A percentile compares a stretch with the other conserved stretches of the same genome.
Evolutionary conservation across 73 alveolate genomes (phyloP).

Genomic region (Tetrahymena borealis): DNA sequence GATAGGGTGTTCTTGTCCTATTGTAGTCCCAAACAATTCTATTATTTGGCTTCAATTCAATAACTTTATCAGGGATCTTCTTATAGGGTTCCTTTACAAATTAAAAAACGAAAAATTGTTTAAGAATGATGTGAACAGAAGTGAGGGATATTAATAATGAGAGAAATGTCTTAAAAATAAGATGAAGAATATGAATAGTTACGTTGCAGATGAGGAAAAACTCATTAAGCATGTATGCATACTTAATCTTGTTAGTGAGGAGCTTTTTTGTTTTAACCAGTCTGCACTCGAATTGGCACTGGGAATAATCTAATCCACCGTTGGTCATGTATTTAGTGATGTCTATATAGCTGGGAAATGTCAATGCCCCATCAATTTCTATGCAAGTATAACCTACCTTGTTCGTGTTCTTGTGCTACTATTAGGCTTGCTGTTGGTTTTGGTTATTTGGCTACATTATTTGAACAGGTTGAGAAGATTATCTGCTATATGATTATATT

Average conservation of each 20-base stretch:
- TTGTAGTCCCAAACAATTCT: slow-evolving; percentile 1
- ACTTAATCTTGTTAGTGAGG: not conserved
- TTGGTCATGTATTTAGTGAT: not conserved
- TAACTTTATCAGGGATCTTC: not conserved
- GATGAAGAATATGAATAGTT: too few relatives aligned
- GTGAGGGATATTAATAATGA: not conserved
- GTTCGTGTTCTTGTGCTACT: not conserved
- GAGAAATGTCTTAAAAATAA: too few relatives aligned
- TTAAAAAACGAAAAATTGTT: not conserved
- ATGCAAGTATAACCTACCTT: not conserved
- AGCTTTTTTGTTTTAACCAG: not conserved
- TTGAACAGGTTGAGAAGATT: not conserved
- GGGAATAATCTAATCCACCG: not conserved
- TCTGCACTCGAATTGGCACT: not conserved
- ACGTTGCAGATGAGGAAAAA: not conserved
- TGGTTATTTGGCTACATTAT: not conserved
- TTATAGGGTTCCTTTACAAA: not conserved
- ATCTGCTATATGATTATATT: not conserved
- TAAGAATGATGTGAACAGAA: not conserved
- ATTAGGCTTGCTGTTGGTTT: not conserved
- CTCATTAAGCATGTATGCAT: not conserved
- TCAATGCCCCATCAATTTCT: not conserved
- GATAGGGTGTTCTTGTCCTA: not conserved
- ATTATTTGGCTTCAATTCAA: not conserved
- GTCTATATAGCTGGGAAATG: slow-evolving; percentile 1